Conservation (phyloP, 352 stramenopile genomes). For the Phytophthora tubulina region DNA sequence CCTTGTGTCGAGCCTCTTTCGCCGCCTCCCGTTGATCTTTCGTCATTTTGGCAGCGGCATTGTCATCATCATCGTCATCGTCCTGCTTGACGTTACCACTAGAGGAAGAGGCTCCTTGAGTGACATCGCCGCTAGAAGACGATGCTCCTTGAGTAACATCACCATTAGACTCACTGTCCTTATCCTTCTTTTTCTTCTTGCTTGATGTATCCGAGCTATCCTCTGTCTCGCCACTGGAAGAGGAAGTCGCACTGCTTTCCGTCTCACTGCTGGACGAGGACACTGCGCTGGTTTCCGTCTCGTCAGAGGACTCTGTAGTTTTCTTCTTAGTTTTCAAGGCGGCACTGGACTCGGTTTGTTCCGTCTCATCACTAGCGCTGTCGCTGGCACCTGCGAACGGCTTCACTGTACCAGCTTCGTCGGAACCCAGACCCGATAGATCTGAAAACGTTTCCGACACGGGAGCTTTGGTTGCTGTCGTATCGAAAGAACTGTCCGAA, state of each 20-base stretch:
- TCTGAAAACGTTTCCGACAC: conserved; percentile 31
- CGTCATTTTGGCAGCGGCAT: conserved; percentile 17
- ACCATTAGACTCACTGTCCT: conserved; percentile 13
- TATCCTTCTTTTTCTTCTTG: conserved; percentile 10
- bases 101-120: conserved; percentile 22
- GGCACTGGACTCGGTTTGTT: conserved; percentile 22
- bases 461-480: conserved; percentile 16
- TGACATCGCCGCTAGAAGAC: conserved; percentile 27
- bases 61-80: conserved; percentile 18
- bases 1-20: conserved; percentile 40
- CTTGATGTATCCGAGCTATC: conserved; percentile 10
- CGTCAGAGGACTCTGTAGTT: neutral
- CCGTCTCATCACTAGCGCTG: conserved; percentile 14
- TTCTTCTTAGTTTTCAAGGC: conserved; percentile 21
- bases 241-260: conserved; percentile 6
- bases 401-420: conserved; percentile 29
- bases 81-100: conserved; percentile 30
- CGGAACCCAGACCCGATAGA: conserved; percentile 20
- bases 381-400: conserved; percentile 17
- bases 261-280: conserved; percentile 17
- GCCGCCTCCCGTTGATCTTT: conserved; percentile 25
- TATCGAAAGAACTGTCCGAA: conserved; percentile 3
- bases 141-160: conserved; percentile 22
- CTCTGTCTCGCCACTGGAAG: conserved; percentile 24
- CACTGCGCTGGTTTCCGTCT: conserved; percentile 4